Evolutionary conservation across 176 grass and related monocot species (phyloP), one percentile per base, ranked within the genome.

Genomic region (Raddia guianensis): DNA sequence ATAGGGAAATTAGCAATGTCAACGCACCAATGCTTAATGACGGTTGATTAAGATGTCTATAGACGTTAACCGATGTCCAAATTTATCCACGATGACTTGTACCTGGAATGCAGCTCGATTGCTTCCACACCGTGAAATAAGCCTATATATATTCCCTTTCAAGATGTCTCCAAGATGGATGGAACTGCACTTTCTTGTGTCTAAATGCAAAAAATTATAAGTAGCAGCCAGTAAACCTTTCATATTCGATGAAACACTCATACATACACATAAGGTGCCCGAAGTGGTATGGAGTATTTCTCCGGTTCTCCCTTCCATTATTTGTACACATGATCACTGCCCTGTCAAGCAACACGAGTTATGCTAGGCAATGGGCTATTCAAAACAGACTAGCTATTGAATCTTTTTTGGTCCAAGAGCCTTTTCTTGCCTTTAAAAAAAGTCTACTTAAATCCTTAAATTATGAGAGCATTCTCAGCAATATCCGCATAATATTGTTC

Each of bases 1-100:
- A 87, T 68, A 47, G 67, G 66, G 47, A 53, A 70, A 53, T 4
- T 27, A 71, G 49, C 49, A 66, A 78, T 60, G 66, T 73, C 87
- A 82, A 82, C 73, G 46, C 2, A 49, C 4, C 5, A 68, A 21
- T 55, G 10, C 11, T 3, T 15, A 8, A 20, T 57, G 14, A 2
- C 11, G 10, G 9, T 49, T 8, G 14, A 48, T 71, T 58, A 47
- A 19, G 54, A 59, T 43, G 18, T 2, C 42, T 65, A 8, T 6
- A 18, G 2, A 37, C 16, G 14, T 13, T 62, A 35, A 34, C 2
- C 11, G n/a, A 44, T 49, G 37, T 66, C 43, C 2, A 59, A 68
- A 59, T 27, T 45, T 46, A 10, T 46, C 49, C 49, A 10, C 12
- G 16, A 6, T 56, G 64, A 68, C 1, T 7, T 68, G 35, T 46